A percentile compares a stretch with the other conserved stretches of the same genome.
Evolutionary conservation across 768 basidiomycete species (phyloP).

Genomic region (Lactarius evosmus): DNA sequence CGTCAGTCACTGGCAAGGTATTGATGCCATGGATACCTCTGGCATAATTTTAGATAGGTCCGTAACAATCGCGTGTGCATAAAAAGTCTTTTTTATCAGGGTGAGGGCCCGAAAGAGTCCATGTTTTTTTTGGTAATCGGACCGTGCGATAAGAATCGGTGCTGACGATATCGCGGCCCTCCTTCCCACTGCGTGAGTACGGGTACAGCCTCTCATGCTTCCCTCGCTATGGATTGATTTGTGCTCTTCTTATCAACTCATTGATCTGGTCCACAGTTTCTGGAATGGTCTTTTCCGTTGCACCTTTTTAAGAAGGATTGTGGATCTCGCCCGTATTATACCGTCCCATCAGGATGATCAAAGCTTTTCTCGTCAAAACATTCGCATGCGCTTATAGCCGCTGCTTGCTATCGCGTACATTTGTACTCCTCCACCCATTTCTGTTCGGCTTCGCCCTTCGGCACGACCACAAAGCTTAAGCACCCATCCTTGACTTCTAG

Average conservation of each 20-base stretch:
- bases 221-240: neutral
- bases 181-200: neutral
- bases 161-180: neutral
- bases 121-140: too few relatives aligned
- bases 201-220: neutral
- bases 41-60: too few relatives aligned
- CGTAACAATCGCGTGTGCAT: too few relatives aligned
- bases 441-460: constrained; percentile 70
- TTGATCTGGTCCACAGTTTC: neutral
- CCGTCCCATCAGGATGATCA: too few relatives aligned
- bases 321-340: too few relatives aligned
- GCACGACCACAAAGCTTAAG: constrained; percentile 73
- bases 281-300: neutral
- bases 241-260: neutral
- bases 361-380: neutral
- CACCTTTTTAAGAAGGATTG: too few relatives aligned
- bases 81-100: too few relatives aligned
- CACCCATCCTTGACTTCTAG: constrained; percentile 82
- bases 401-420: constrained; percentile 37
- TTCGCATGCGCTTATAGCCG: neutral
- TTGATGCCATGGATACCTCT: too few relatives aligned
- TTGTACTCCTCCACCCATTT: constrained; percentile 91
- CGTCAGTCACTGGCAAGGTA: too few relatives aligned
- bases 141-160: neutral
- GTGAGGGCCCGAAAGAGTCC: too few relatives aligned